Base-by-base conservation (phyloP, 768 basidiomycete species). In the Trametes meyenii region DNA sequence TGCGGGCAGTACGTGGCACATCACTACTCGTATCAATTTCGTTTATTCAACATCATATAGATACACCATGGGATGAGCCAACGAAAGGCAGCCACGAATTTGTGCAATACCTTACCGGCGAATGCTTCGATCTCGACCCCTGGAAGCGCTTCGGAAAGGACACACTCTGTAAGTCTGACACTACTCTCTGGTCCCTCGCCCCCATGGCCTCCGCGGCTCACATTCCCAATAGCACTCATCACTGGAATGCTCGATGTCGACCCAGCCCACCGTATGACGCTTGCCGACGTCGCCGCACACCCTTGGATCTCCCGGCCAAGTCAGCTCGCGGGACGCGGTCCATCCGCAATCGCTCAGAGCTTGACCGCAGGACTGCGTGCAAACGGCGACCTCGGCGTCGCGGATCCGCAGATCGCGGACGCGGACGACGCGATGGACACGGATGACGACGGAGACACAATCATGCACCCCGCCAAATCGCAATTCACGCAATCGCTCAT, bases 1-100 rank as follows among this genome's bases (percentile, higher is more conserved):
- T 0, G 88, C 83, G 8, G 97, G 97, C 49, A 98, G 96, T 96
- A 71, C 38, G 88, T 21, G 3, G 5, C 2, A 4, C n/a, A 3
- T n/a, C 33, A 29, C 35, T 40, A 16, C 13, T 24, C 11, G 1
- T 36, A 21, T 38, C 64, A 13, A 16, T 10, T 45, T 13, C 23
- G 26, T 38, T 46, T 46, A 26, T 24, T 36, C 19, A 29, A 21
- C 10, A 42, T 45, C 39, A 23, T 10, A 17, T 60, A 98, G 96
- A 97, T 69, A 98, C 97, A 0, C 97, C 97, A 2, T 98, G 97
- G 97, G 97, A 98, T 69, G 90, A 96, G 70, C 94, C 97, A 2
- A 93, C 94, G 0, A 67, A 72, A 1, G 77, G 79, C n/a, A 91
- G 90, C 61, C 83, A 85, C 1, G 97, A 98, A 73, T 99, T 84